phyloP scores from a whole-genome alignment of 495 filamentous ascomycete genomes.

The Podospora sp. region DNA sequence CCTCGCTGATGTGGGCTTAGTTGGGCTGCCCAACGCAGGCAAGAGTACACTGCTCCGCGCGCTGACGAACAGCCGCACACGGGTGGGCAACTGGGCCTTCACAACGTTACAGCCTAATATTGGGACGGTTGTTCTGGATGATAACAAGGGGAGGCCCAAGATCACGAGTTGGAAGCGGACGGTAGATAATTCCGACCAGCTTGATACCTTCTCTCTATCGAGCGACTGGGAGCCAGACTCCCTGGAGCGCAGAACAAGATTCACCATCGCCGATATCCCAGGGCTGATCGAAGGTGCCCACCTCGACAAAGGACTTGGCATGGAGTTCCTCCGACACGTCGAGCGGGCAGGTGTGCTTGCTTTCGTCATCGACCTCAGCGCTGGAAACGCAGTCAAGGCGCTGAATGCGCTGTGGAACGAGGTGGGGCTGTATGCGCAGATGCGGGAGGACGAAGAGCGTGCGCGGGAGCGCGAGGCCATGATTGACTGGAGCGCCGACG shows the following conservation, averaged over 20 bases:
- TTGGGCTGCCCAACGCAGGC: slow-evolving; percentile 93
- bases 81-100: slow-evolving; percentile 95
- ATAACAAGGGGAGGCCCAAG: slow-evolving; percentile 66
- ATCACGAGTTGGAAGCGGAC: slow-evolving; percentile 34
- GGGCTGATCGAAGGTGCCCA: slow-evolving; percentile 89
- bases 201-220: slow-evolving; percentile 35
- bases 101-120: slow-evolving; percentile 94
- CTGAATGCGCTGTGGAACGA: slow-evolving; percentile 86
- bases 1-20: slow-evolving; percentile 90
- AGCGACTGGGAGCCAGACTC: slow-evolving; percentile 34
- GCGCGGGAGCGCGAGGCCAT: slow-evolving; percentile 51
- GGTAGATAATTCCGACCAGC: slow-evolving; percentile 35
- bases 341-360: slow-evolving; percentile 90
- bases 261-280: slow-evolving; percentile 95
- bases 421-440: slow-evolving; percentile 79
- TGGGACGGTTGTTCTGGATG: slow-evolving; percentile 89
- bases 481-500: slow-evolving; percentile 45
- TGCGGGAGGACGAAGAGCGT: slow-evolving; percentile 62
- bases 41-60: slow-evolving; percentile 92
- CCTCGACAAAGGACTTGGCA: slow-evolving; percentile 86
- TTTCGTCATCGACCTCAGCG: slow-evolving; percentile 87
- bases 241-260: slow-evolving; percentile 64
- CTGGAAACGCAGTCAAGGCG: slow-evolving; percentile 74
- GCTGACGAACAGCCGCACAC: slow-evolving; percentile 78
- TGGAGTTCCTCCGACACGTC: slow-evolving; percentile 90